Evolutionary conservation across 148 eudicot genomes (phyloP), one percentile per base, ranked within the genome.

Genomic region (Chenopodium formosanum): DNA sequence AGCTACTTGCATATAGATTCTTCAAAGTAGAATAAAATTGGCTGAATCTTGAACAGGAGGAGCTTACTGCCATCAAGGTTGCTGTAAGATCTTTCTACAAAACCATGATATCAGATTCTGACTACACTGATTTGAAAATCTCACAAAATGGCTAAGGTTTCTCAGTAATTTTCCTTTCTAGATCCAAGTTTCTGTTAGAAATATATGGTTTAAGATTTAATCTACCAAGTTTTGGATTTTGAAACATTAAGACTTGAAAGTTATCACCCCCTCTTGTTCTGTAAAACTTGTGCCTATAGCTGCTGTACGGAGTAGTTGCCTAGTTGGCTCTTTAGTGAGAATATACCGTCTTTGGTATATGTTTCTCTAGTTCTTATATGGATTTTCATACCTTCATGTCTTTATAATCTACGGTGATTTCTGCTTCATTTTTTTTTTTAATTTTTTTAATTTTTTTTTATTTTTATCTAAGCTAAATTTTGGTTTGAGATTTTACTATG

Each of bases 81-180:
- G 64, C 89, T 14, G 89, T 85, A 12, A 79, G 83, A 17, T 75
- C 89, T 0, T 86, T 80, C 88, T 86, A 79, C 86, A 83, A 86
- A 79, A 86, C 88, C 10, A 86, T 83, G 88, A 86, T 87, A 29
- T 87, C 89, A 34, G 87, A 87, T 52, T 84, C 86, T 2, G 87
- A 84, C 72, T 87, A 87, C 83, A 82, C 87, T 12, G 89, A 87
- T 87, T 87, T 56, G 87, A 87, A 65, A 84, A 76, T 79, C 84
- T 87, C 87, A 66, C 89, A 60, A 84, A 87, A 60, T 87, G 89
- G 89, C 82, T 87, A 83, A 87, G 44, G 89, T 82, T 17, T 84
- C 89, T 16, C 87, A 87, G 87, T 82, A 73, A 84, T 72, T 69
- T 82, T 70, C 13, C 2, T 72, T 53, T 48, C 34, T 27, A 62